Base-by-base conservation (phyloP, 352 stramenopile species). In the Pythium phragmiticola region DNA sequence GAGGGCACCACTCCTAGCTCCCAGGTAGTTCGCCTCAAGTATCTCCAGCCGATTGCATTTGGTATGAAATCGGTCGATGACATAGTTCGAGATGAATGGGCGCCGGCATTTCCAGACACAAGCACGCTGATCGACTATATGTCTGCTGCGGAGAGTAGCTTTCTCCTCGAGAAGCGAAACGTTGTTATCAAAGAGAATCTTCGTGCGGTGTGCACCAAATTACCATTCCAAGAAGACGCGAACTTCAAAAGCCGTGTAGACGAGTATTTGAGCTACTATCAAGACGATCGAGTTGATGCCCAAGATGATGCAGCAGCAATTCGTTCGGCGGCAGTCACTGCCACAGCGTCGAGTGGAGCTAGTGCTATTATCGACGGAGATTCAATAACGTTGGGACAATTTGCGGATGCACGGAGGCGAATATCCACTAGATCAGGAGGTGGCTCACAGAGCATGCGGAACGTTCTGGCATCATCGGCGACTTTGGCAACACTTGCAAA, bases 31-130 rank as follows among this genome's bases (percentile, higher is more conserved):
- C 68, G 72, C 0, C 47, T 82, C 28, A 78, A 77, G 36, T 79
- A 63, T 50, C 66, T 65, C 4, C 68, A 79, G 39, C 74, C 74
- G 30, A 82, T 82, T 21, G 69, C 69, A 21, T 82, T 82, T 48
- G 57, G 65, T 4, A 77, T 82, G 74, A 61, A 73, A 14, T 60
- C 63, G 3, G 45, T 72, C 23, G 61, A 75, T 3, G 63, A 67
- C 3, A 23, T 54, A 23, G 62, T 78, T 9, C 46, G 63, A 13
- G 65, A 72, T 0, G 71, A 78, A 36, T 82, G 68, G 74, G 63
- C 74, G 0, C 71, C 74, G n/a, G 57, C 74, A n/a, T 76, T 82
- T 37, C 74, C 74, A 23, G 71, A 82, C 8, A 82, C 74, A 14
- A 53, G 59, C 26, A 63, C 71, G 3, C 63, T 76, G 17, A 54